Evolutionary conservation across 345 rosid genomes (phyloP).

Genomic region (Eucalyptus caleyi): DNA sequence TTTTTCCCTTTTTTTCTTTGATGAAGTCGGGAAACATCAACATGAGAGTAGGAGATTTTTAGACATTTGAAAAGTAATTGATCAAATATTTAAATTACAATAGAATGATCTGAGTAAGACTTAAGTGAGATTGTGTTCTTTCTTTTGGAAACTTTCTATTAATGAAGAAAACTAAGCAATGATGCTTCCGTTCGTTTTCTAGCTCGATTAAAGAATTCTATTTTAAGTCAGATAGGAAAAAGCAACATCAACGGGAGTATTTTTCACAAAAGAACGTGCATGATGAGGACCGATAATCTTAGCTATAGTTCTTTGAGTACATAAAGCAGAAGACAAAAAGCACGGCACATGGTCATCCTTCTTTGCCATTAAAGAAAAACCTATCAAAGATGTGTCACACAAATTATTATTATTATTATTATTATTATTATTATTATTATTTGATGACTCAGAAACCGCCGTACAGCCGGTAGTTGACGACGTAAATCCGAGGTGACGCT

Average conservation of each 20-base stretch:
- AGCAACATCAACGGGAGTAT: not conserved
- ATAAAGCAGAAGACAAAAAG: not conserved
- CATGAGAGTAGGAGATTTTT: not conserved
- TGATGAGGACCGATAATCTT: not conserved
- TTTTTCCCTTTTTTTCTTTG: not conserved
- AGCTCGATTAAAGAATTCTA: not conserved
- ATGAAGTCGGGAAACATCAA: not conserved
- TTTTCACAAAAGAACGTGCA: not conserved
- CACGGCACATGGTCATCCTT: not conserved
- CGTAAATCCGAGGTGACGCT: fast-evolving
- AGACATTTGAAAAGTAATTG: not conserved
- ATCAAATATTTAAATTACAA: not conserved
- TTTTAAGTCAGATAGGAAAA: not conserved
- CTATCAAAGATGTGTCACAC: fast-evolving
- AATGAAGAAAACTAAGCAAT: not conserved
- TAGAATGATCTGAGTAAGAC: not conserved
- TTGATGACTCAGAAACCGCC: fast-evolving
- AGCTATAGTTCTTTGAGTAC: not conserved
- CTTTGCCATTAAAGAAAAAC: not conserved
- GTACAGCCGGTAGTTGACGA: fast-evolving
- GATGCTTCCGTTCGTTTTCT: not conserved
- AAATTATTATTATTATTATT: too few relatives aligned
- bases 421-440: too few relatives aligned
- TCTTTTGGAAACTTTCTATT: not conserved
- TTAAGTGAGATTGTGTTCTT: not conserved